phyloP scores from a whole-genome alignment of 2,329 filamentous ascomycete genomes.

The Penicillium hesseltinei region DNA sequence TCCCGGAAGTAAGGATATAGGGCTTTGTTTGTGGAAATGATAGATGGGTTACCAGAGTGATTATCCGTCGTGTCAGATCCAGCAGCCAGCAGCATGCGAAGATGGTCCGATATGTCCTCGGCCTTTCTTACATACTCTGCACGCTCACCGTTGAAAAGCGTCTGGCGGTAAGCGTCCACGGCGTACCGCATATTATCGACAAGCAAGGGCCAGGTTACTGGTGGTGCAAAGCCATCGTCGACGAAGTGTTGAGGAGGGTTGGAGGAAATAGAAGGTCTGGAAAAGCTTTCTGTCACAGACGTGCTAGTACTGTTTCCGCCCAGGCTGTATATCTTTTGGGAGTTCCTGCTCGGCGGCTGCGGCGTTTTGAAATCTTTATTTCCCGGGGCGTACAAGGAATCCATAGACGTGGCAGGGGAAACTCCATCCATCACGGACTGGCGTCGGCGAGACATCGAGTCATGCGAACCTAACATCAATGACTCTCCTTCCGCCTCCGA shows the following conservation, averaged over 20 bases:
- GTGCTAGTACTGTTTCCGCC: conserved; percentile 53
- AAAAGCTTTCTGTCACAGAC: conserved; percentile 54
- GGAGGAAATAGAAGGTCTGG: conserved; percentile 44
- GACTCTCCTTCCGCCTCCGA: conserved; percentile 80
- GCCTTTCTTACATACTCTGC: conserved; percentile 90
- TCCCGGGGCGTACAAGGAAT: conserved; percentile 75
- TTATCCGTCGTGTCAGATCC: conserved; percentile 98
- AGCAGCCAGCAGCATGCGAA: conserved; percentile 88
- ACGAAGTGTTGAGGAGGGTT: conserved; percentile 79
- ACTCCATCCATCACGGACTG: conserved; percentile 68
- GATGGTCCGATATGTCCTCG: conserved; percentile 97
- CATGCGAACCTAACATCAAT: conserved; percentile 65
- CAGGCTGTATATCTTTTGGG: conserved; percentile 32
- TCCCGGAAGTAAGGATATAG: conserved; percentile 96
- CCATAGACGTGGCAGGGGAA: conserved; percentile 86
- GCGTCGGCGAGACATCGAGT: conserved; percentile 65
- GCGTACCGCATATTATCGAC: conserved; percentile 91
- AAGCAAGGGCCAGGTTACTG: conserved; percentile 83
- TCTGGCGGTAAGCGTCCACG: conserved; percentile 84
- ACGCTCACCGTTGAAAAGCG: conserved; percentile 77
- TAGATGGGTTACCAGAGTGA: conserved; percentile 97
- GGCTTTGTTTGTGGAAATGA: conserved; percentile 96
- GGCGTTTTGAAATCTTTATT: conserved; percentile 51
- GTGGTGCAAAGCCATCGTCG: conserved; percentile 76
- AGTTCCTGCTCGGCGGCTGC: conserved; percentile 18